Evolutionary conservation across 805 yeast species (phyloP).

Genomic region (Sugiyamaella qingdaonensis): DNA sequence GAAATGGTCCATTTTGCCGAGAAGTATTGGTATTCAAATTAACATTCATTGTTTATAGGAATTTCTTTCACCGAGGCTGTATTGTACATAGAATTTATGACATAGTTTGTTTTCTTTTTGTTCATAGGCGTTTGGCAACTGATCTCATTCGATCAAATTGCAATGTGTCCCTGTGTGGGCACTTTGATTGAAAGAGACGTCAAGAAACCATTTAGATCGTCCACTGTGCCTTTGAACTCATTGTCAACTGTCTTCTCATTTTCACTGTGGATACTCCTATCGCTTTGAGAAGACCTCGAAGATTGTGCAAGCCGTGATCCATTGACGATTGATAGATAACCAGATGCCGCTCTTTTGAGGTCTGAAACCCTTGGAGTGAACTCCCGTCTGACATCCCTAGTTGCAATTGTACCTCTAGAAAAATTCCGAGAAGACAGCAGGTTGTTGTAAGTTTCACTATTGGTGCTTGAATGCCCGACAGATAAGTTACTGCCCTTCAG

Average conservation of each 20-base stretch:
- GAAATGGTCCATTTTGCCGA: constrained; percentile 75
- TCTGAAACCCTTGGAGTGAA: constrained; percentile 20
- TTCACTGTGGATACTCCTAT: constrained; percentile 9
- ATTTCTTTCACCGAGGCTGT: not conserved
- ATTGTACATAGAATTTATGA: not conserved
- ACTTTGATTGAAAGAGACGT: constrained; percentile 4
- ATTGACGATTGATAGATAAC: not conserved
- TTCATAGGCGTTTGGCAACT: not conserved
- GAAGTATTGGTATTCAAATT: constrained; percentile 30
- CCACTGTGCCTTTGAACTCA: not conserved
- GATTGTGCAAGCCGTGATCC: not conserved
- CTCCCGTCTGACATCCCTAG: constrained; percentile 9
- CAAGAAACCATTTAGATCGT: constrained; percentile 11
- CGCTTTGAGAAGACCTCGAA: not conserved
- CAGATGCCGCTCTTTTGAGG: constrained; percentile 20
- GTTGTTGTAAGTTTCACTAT: not conserved
- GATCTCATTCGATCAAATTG: not conserved
- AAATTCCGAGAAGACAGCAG: not conserved
- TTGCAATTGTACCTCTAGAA: not conserved
- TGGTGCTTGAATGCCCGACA: not conserved
- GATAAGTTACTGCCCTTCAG: constrained; percentile 10
- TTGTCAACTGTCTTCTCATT: not conserved
- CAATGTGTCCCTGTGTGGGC: not conserved
- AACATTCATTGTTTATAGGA: not conserved
- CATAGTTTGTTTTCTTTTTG: not conserved